Conservation (phyloP, 108 stramenopile species). For the Skeletonema menzelii region DNA sequence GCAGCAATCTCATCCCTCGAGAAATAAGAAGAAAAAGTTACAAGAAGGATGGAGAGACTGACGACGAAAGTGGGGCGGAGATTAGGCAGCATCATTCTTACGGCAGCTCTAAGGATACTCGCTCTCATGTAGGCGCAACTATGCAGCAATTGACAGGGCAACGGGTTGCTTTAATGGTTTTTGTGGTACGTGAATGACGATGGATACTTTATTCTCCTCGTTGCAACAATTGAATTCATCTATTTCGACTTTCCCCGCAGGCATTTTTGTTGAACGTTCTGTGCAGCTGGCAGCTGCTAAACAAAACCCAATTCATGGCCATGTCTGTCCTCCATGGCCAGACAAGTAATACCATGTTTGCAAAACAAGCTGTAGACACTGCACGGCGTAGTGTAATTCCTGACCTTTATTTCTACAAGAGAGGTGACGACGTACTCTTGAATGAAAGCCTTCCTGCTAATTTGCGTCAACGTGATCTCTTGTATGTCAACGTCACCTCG, state of each 20-base stretch:
- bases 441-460: constrained; percentile 25
- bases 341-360: constrained; percentile 27
- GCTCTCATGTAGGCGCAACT: constrained; percentile 52
- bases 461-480: constrained; percentile 61
- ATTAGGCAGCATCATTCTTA: background rate
- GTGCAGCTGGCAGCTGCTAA: constrained; percentile 18
- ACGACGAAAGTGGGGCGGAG: background rate
- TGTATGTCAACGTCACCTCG: constrained; percentile 46
- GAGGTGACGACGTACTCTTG: constrained; percentile 7
- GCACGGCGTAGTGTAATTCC: constrained; percentile 61
- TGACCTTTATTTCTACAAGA: constrained; percentile 45
- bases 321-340: constrained; percentile 38
- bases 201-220: background rate
- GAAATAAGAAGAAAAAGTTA: background rate
- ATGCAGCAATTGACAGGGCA: constrained; percentile 81
- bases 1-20: background rate
- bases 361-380: constrained; percentile 48
- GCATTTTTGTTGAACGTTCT: constrained; percentile 52
- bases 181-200: constrained; percentile 30
- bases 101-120: constrained; percentile 12
- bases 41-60: background rate
- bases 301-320: constrained; percentile 2
- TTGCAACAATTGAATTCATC: background rate
- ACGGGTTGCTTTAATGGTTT: constrained; percentile 70
- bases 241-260: background rate